phyloP scores from a whole-genome alignment of 352 stramenopile genomes.

The Pythium scleroteichum region DNA sequence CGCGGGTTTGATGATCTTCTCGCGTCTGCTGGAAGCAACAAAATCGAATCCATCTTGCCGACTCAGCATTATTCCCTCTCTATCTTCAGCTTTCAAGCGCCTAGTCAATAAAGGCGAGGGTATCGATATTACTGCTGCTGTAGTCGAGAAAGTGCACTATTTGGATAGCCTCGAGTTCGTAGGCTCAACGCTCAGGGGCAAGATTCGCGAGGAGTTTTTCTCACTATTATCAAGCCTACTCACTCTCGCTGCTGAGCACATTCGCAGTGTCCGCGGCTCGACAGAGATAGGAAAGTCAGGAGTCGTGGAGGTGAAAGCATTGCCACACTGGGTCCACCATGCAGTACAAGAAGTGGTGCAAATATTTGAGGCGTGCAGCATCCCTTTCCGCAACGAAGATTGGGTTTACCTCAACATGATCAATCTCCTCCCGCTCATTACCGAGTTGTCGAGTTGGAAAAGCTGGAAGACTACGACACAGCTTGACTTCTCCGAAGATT shows the following conservation, averaged over 20 bases:
- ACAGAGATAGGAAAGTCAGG: constrained; percentile 2
- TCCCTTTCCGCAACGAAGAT: constrained; percentile 68
- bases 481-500: constrained; percentile 50
- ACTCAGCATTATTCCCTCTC: constrained; percentile 70
- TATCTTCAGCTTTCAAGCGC: constrained; percentile 80
- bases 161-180: constrained; percentile 72
- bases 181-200: constrained; percentile 38
- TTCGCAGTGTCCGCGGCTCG: constrained; percentile 5
- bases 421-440: constrained; percentile 62
- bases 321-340: constrained; percentile 46
- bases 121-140: constrained; percentile 7
- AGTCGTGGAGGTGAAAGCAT: constrained; percentile 8
- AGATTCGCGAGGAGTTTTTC: constrained; percentile 71
- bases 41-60: constrained; percentile 60
- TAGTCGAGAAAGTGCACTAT: constrained; percentile 74
- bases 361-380: constrained; percentile 73
- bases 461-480: constrained; percentile 71
- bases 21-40: constrained; percentile 46
- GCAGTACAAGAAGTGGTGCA: constrained; percentile 72
- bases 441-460: constrained; percentile 72
- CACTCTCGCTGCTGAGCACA: constrained; percentile 31
- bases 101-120: constrained; percentile 10
- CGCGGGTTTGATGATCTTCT: constrained; percentile 69
- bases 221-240: constrained; percentile 59
- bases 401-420: constrained; percentile 64